phyloP scores from a whole-genome alignment of 495 filamentous ascomycete species.

The Lasiosphaeria ovina region DNA sequence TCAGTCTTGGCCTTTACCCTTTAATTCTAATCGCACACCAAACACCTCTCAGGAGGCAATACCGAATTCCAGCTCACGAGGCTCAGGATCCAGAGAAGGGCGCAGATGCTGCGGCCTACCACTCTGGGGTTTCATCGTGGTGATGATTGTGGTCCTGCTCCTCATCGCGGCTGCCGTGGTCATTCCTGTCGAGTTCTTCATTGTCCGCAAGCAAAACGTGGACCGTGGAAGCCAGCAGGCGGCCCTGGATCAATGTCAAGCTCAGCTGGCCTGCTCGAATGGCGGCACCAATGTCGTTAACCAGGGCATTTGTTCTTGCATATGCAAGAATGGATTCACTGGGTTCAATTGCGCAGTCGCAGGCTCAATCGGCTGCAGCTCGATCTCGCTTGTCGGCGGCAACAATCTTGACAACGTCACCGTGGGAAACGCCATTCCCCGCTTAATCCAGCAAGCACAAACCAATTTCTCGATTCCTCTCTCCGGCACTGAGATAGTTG shows the following conservation, averaged over 20 bases:
- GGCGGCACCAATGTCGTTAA: constrained; percentile 72
- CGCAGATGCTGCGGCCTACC: constrained; percentile 74
- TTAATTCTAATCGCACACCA: constrained; percentile 26
- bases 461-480: constrained; percentile 75
- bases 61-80: constrained; percentile 18
- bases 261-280: constrained; percentile 64
- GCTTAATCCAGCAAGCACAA: constrained; percentile 62
- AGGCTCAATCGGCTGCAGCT: constrained; percentile 68
- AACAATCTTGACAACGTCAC: constrained; percentile 64
- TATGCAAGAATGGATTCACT: constrained; percentile 83
- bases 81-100: constrained; percentile 19
- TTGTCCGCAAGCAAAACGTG: constrained; percentile 53
- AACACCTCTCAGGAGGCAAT: constrained; percentile 32
- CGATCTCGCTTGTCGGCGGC: constrained; percentile 55
- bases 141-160: constrained; percentile 66
- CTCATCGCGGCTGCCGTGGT: constrained; percentile 84
- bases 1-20: constrained; percentile 43
- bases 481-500: constrained; percentile 61
- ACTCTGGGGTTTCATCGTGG: constrained; percentile 69
- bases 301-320: constrained; percentile 70
- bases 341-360: constrained; percentile 67
- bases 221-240: constrained; percentile 26
- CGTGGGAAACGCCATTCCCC: constrained; percentile 73
- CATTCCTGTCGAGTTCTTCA: constrained; percentile 81
- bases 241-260: constrained; percentile 50